Evolutionary conservation across 106 monocot genomes (phyloP).

Genomic region (Allium fistulosum): DNA sequence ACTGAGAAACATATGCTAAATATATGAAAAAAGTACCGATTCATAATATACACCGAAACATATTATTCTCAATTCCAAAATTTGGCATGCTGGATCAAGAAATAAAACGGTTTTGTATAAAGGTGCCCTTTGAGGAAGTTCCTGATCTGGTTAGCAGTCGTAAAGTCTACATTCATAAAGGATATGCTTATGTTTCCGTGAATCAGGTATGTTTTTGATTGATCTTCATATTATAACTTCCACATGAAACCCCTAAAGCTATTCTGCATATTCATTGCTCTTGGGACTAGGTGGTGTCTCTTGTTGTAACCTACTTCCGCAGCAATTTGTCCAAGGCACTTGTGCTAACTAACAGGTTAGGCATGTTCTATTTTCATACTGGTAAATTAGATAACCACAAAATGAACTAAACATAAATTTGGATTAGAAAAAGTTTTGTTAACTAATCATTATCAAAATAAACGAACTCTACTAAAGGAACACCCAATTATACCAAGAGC

Average conservation of each 20-base stretch:
- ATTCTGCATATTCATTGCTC: conserved; percentile 2
- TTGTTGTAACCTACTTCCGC: conserved; percentile 75
- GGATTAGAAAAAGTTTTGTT: no score
- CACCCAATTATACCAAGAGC: no score
- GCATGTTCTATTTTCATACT: no score
- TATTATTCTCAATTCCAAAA: background rate
- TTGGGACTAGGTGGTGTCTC: conserved; percentile 57
- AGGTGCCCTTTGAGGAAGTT: conserved; percentile 96
- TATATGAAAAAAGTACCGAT: no score
- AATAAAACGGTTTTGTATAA: background rate
- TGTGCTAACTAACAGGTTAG: conserved; percentile 81
- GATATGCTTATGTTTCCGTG: conserved; percentile 93
- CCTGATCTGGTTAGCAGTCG: conserved; percentile 81
- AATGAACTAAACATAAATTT: no score
- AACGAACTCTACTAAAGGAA: no score
- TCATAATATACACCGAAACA: background rate
- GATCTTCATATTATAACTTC: background rate
- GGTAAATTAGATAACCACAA: no score
- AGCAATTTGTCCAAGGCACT: conserved; percentile 90
- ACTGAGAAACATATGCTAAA: no score
- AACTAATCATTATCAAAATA: no score
- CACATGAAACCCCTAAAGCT: background rate
- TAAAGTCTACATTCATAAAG: conserved; percentile 75
- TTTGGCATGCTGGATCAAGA: no score
- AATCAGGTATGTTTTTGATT: conserved; percentile 52